Base-by-base conservation (phyloP, 257 asterid species). In the Lycium ferocissimum region DNA sequence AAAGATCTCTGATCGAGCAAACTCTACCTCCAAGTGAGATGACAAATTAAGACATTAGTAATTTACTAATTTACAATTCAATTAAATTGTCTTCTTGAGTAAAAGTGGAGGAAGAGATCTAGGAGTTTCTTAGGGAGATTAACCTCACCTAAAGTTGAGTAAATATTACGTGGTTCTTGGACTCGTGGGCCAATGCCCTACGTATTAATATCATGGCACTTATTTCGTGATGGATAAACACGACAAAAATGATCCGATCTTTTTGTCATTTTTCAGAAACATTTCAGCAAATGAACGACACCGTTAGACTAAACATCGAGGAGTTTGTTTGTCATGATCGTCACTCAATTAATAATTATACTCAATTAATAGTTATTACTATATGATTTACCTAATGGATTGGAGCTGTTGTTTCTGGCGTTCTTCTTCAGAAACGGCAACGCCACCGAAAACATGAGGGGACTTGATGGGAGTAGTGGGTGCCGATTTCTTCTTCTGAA, bases 401-500 rank as follows among this genome's bases (percentile, higher is more conserved):
- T 93, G 99, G 22, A 95, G 95, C 86, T 95, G 99, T 85, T 94
- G 99, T 56, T 70, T 92, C 37, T 91, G 94, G 84, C 96, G 96
- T 26, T 90, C 89, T 14, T 92, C 94, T 45, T 94, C 97, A 9
- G 96, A 83, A 53, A 89, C 9, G 49, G 69, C 38, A 53, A 88
- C 59, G 65, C 83, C 84, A 63, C 83, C 84, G 80, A 92, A 91
- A 40, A 91, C 87, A 87, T 85, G 91, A 79, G 91, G 86, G 71
- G 88, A 91, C 78, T 81, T 90, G 83, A 90, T 83, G 0, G 99
- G 99, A 7, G 99, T 94, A 13, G 92, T 90, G 0, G 98, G 97
- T 17, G 95, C 96, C 51, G 99, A 92, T 83, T 86, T 95, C 90
- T 95, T 95, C 90, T 83, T 95, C 93, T 95, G 99, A 26, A 95